A percentile compares a stretch with the other conserved stretches of the same genome.
Conservation (phyloP, 108 stramenopile species). For the Nitzschia putrida region DNA sequence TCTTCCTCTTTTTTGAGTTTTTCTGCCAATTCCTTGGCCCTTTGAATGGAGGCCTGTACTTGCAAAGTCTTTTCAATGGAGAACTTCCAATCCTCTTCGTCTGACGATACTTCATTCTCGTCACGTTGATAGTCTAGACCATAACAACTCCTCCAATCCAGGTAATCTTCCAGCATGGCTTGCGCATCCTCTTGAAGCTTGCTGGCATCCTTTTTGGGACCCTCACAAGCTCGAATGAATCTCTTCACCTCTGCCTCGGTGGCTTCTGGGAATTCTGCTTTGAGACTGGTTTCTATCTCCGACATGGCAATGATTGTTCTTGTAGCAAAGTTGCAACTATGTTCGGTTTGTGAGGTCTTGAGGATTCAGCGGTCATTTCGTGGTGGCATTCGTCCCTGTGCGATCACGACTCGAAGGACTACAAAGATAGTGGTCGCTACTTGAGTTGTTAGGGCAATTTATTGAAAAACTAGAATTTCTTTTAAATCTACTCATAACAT, state of each 20-base stretch:
- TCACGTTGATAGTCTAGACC: constrained; percentile 24
- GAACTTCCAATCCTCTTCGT: constrained; percentile 21
- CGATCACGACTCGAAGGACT: too few species aligned
- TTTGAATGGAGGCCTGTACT: constrained; percentile 3
- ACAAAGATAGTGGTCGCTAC: too few species aligned
- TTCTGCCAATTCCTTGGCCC: constrained; percentile 16
- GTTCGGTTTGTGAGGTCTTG: too few species aligned
- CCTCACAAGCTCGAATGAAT: constrained; percentile 21
- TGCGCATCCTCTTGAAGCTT: constrained; percentile 6
- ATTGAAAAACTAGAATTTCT: too few species aligned
- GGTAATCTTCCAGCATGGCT: constrained; percentile 27
- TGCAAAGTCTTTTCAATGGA: constrained; percentile 31
- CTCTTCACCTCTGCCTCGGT: constrained; percentile 32
- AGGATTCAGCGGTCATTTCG: too few species aligned
- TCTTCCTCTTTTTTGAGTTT: constrained; percentile 13
- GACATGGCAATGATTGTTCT: not conserved
- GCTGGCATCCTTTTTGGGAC: not conserved
- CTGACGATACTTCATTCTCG: not conserved
- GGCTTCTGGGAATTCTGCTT: constrained; percentile 34
- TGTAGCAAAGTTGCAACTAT: too few species aligned
- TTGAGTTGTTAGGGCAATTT: too few species aligned
- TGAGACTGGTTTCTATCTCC: not conserved
- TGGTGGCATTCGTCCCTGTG: too few species aligned
- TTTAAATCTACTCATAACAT: too few species aligned
- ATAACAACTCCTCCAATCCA: constrained; percentile 35